A percentile compares a stretch with the other conserved stretches of the same genome.
phyloP scores from a whole-genome alignment of 441 rosid species.

The Arabidopsis hybrid region DNA sequence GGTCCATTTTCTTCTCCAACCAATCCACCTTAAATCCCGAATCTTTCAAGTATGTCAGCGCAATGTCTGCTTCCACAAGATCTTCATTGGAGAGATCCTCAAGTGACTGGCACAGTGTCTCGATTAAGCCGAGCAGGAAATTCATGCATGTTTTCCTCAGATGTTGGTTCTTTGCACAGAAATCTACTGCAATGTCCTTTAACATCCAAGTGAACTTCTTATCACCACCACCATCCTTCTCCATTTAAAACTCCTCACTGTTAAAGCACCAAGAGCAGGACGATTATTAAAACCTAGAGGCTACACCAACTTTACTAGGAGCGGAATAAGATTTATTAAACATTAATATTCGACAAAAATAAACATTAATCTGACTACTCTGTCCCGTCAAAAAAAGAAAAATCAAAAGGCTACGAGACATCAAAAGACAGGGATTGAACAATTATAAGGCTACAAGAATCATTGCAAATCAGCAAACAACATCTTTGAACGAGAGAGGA shows the following conservation, averaged over 20 bases:
- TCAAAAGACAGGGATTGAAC: neutral
- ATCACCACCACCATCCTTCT: no score
- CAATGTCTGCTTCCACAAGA: neutral
- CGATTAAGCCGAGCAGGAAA: neutral
- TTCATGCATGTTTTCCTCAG: neutral
- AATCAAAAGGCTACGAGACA: neutral
- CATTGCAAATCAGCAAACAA: constrained; percentile 15
- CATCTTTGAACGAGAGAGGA: constrained; percentile 18
- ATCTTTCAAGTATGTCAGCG: neutral
- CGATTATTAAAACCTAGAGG: no score
- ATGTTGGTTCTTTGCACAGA: neutral
- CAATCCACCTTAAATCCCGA: constrained; percentile 6
- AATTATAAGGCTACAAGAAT: neutral
- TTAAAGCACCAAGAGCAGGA: neutral
- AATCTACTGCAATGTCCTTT: neutral
- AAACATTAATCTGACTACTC: neutral
- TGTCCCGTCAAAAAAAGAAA: neutral
- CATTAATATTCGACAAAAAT: no score
- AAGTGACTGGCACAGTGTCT: neutral
- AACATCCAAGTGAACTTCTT: no score
- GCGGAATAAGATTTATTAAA: no score
- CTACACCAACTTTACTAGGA: no score
- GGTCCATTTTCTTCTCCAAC: neutral
- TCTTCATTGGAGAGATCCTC: neutral
- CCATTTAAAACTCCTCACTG: no score